phyloP scores from a whole-genome alignment of 164 flowering plant species.

The Warburgia ugandensis region DNA sequence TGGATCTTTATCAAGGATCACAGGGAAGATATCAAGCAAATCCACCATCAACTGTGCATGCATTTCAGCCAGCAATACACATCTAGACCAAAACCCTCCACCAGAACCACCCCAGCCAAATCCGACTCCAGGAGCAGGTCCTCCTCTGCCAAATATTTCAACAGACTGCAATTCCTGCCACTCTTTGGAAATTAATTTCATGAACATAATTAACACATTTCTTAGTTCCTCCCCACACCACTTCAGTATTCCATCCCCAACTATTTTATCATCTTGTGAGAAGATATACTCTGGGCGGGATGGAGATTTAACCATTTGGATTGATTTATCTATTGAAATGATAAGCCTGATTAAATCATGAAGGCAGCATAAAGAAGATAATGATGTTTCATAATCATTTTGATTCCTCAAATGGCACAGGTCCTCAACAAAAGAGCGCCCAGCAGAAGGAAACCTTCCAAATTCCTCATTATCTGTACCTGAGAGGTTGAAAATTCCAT shows the following conservation, averaged over 20 bases:
- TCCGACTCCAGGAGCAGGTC: constrained; percentile 94
- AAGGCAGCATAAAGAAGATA: constrained; percentile 71
- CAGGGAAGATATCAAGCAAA: constrained; percentile 42
- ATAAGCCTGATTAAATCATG: constrained; percentile 42
- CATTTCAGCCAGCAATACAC: constrained; percentile 42
- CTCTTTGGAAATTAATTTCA: constrained; percentile 32
- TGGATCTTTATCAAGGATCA: constrained; percentile 10
- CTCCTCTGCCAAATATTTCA: constrained; percentile 88
- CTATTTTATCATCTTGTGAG: constrained; percentile 41
- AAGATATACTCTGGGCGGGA: constrained; percentile 10
- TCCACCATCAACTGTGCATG: constrained; percentile 48
- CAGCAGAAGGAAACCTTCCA: constrained; percentile 12
- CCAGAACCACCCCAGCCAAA: constrained; percentile 88
- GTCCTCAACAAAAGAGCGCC: constrained; percentile 35
- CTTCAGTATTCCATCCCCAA: constrained; percentile 47
- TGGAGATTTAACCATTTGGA: constrained; percentile 32
- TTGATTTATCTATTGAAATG: constrained; percentile 40
- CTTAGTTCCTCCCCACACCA: constrained; percentile 35
- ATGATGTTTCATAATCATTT: constrained; percentile 31
- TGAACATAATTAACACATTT: constrained; percentile 26
- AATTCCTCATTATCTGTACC: constrained; percentile 8
- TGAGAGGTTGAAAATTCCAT: constrained; percentile 32
- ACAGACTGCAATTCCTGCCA: constrained; percentile 43
- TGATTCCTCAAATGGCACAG: constrained; percentile 45
- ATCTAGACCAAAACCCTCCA: constrained; percentile 86